Evolutionary conservation across 352 stramenopile genomes (phyloP), one percentile per base, ranked within the genome.

Genomic region (Phytophthora sp.): DNA sequence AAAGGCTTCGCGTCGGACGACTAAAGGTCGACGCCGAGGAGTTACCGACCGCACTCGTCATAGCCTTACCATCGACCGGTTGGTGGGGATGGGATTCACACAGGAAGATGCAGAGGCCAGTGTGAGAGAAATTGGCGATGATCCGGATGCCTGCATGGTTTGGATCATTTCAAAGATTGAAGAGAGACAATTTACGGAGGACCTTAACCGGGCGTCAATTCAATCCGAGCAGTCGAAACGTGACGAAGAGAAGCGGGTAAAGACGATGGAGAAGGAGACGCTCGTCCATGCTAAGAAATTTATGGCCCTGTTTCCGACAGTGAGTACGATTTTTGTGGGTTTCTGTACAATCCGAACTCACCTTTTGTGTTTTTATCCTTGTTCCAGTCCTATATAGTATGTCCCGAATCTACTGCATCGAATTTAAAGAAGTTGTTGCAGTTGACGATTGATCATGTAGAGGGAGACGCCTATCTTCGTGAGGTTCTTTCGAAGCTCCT

Each of bases 121-220:
- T 49, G 73, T 91, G 31, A 57, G 71, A 38, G 66, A 74, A 45
- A 79, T 76, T 31, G 86, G 84, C 27, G 67, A 91, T 21, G 65
- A 93, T 54, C 71, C 62, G 2, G 86, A 93, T 33, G 71, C 66
- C n/a, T 93, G 85, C 53, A 93, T 95, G 83, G 1, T 92, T 38
- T 95, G 84, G 84, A 90, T 93, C 53, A 76, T 91, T 39, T 81
- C 80, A n/a, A 78, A 83, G 46, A 58, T 90, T 12, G 86, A 93
- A 51, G 86, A 95, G 57, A 67, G 75, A 51, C 70, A 91, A 53
- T 95, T 91, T 44, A 75, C 71, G 16, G 69, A 79, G 16, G 82
- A 95, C 21, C 42, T 95, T 12, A 92, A 93, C 57, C 66, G 71
- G 47, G 86, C 86, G 27, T 93, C 85, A 12, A 93, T 93, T 57